phyloP scores from a whole-genome alignment of 2,329 filamentous ascomycete species.

The Lasiodiplodia hormozganensis region DNA sequence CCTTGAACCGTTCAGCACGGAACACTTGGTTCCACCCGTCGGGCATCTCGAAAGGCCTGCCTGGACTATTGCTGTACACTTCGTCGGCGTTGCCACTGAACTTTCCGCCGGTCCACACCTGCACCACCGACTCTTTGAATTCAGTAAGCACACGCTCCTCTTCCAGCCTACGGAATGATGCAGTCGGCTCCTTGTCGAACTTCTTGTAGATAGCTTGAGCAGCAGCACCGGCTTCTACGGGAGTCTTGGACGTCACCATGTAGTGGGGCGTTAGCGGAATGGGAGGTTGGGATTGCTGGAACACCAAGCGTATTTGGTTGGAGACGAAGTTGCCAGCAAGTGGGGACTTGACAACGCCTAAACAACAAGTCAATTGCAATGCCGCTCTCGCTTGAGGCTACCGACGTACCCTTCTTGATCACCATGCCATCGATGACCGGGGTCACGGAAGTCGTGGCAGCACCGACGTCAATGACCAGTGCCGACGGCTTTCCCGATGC shows the following conservation, averaged over 20 bases:
- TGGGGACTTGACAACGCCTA: constrained; percentile 80
- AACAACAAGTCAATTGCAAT: neutral
- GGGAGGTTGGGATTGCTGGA: constrained; percentile 69
- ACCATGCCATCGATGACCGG: constrained; percentile 95
- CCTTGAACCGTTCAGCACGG: constrained; percentile 83
- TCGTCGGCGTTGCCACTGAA: constrained; percentile 74
- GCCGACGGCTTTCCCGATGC: constrained; percentile 92
- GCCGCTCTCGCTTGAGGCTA: neutral
- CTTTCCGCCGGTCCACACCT: constrained; percentile 84
- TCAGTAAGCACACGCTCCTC: constrained; percentile 93
- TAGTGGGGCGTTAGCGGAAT: constrained; percentile 85
- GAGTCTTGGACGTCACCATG: constrained; percentile 83
- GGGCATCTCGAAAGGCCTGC: constrained; percentile 94
- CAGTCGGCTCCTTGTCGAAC: constrained; percentile 66
- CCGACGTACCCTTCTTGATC: constrained; percentile 70
- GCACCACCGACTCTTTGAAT: constrained; percentile 97
- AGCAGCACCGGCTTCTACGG: constrained; percentile 84
- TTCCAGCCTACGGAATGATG: constrained; percentile 81
- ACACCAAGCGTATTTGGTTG: constrained; percentile 82
- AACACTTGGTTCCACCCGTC: constrained; percentile 97
- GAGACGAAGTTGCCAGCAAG: constrained; percentile 91
- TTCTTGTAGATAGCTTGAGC: constrained; percentile 77
- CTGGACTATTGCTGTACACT: constrained; percentile 72
- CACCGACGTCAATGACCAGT: constrained; percentile 89
- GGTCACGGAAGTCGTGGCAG: constrained; percentile 85